These are phyloP conservation scores for Schizonepeta tenuifolia DNA, from an alignment of 257 asterid species.

Conservation along the genomic window DNA sequence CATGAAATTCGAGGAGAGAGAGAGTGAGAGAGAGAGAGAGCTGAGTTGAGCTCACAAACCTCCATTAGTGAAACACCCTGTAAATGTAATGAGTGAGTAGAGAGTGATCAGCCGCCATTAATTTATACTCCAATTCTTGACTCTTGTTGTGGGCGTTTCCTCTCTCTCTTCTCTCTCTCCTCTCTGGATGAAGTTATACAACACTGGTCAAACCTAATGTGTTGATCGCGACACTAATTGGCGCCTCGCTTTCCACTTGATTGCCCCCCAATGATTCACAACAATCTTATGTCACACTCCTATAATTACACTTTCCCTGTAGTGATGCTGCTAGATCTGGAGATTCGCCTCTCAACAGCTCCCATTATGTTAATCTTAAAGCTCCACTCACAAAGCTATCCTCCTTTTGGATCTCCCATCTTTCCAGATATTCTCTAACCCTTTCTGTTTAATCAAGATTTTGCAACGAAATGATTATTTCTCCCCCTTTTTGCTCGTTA, in stretches of 20 bases:
- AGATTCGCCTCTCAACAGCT: slow-evolving; percentile 22
- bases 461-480: not conserved
- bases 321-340: slow-evolving; percentile 51
- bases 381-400: slow-evolving; percentile 30
- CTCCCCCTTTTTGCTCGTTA: not conserved
- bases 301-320: slow-evolving; percentile 8
- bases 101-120: not conserved
- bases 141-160: slow-evolving; percentile 23
- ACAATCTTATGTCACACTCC: slow-evolving; percentile 28
- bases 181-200: not conserved
- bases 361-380: slow-evolving; percentile 23
- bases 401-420: slow-evolving; percentile 38
- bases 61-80: slow-evolving; percentile 27
- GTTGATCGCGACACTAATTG: slow-evolving; percentile 54
- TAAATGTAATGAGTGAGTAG: not conserved
- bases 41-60: not conserved
- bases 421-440: slow-evolving; percentile 37
- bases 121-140: slow-evolving; percentile 29
- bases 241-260: slow-evolving; percentile 45
- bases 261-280: slow-evolving; percentile 32
- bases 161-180: not conserved
- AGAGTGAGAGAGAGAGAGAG: slow-evolving; percentile 11
- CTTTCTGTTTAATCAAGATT: slow-evolving; percentile 25
- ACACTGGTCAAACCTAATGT: slow-evolving; percentile 28
- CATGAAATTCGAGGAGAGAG: slow-evolving; percentile 34